Base-by-base conservation (phyloP, 495 filamentous ascomycete genomes). In the Penicillium angulare region DNA sequence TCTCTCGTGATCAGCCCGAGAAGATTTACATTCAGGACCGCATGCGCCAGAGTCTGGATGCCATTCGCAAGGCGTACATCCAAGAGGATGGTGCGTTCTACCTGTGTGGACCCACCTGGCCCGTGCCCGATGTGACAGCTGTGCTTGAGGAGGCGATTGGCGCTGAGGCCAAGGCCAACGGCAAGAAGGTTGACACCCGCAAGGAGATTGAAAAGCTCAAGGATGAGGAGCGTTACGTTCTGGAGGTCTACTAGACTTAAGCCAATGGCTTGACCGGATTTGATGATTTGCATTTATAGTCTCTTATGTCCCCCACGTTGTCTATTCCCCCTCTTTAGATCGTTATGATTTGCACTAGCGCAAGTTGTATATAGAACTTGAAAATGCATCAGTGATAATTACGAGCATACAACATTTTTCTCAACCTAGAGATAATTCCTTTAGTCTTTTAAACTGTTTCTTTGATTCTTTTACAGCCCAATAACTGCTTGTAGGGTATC, bases 11-110 rank as follows among this genome's bases (percentile, higher is more conserved):
- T 64, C 93, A 98, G 80, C 84, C 87, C 16, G 80, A 97, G 79
- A 98, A 98, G 85, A 95, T 98, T 52, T 98, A 98, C 64, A 98
- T 98, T 65, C 93, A 98, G 76, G 93, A 97, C 63, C 85, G 91
- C 54, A 97, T 98, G 93, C 82, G 93, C 48, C 79, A 97, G 79
- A 87, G 85, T 2, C 69, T 97, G 29, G 68, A 71, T n/a, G 88
- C 96, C 44, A 90, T 98, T 47, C 82, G 92, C 52, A 73, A 93
- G 69, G 90, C 91, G 7, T 97, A 97, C 66, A 82, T 95, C 61
- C 79, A 86, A 65, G 80, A 95, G 51, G 87, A 92, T 55, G 93
- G 93, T 41, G 81, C 84, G 8, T 98, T 98, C 75, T 98, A 98
- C 71, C 84, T 98, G 18, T 98, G 93, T 50, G 93, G 93, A 41